Evolutionary conservation across 345 rosid genomes (phyloP), one percentile per base, ranked within the genome.

Genomic region (Gossypium bickii): DNA sequence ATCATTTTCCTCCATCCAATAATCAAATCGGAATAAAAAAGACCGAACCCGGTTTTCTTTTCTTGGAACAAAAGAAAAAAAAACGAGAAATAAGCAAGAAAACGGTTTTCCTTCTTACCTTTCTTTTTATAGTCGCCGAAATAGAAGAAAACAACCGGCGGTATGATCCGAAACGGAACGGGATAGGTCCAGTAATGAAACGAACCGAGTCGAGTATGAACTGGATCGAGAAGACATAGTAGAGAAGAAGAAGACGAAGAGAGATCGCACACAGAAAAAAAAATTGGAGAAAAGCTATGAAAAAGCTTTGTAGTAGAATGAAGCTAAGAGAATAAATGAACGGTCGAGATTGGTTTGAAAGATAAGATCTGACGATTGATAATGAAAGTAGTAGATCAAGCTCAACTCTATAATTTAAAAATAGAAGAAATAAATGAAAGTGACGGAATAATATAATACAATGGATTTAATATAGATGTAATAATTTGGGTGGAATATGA

Each of bases 1-100:
- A 34, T 78, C 71, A 56, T 79, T 72, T 52, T 84, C 86, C 79
- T 84, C 89, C 93, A 80, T 87, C 38, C 13, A 20, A 38, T 1
- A 55, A 71, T 9, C 12, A 6, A 71, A 56, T 13, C 64, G 0
- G n/a, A 56, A 29, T 2, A 25, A 60, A 60, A 13, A 12, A 55
- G 56, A n/a, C 2, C 17, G 7, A n/a, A 27, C 10, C 16, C 16
- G 12, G n/a, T 52, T 53, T 52, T 2, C 25, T n/a, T 47, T 47
- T 22, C 4, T 34, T 34, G 41, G 24, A 45, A 12, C 51, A 12
- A 27, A 22, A 56, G 12, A 57, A 24, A 12, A 57, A 1, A 72
- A 56, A 58, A 12, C 9, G 9, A 15, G 8, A 71, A 67, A n/a
- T 16, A 6, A 4, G 29, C 34, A 44, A 41, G n/a, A n/a, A 62